Base-by-base conservation (phyloP, 2,329 filamentous ascomycete genomes). In the Fusarium concolor region DNA sequence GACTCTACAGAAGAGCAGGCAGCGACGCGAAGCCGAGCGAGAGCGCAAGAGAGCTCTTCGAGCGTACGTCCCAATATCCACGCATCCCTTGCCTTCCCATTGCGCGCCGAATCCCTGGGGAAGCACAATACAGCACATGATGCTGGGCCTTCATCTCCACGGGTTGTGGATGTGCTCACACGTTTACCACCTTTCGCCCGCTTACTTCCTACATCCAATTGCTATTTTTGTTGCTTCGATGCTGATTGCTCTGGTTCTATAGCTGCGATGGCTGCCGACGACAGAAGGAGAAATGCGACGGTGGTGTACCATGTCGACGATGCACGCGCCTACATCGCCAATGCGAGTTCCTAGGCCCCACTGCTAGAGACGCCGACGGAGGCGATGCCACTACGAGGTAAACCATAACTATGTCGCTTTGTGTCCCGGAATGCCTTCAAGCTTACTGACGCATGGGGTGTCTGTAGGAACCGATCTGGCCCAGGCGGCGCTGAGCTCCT, bases 261-360 rank as follows among this genome's bases (percentile, higher is more conserved):
- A 86, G 85, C 60, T 87, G 85, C 70, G 84, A 86, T 71, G 82
- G 82, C 52, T 87, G 84, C 73, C 83, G 85, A 60, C 80, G 84
- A 64, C 80, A 84, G 58, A 87, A 87, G 71, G 85, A 87, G 73
- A 86, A 86, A 75, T 87, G 85, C 69, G 84, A 86, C 68, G 85
- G 85, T 45, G 85, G 84, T 49, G 78, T 85, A 18, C 85, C 85
- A 3, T 87, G 85, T 70, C 82, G 83, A 45, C 77, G 85, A 55
- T 87, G 85, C 71, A 78, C 81, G 57, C 83, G 83, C 60, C 81
- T 86, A 67, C 81, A 81, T 60, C 81, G 84, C 42, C 80, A 81
- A 68, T 86, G 85, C 73, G 79, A 83, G 59, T 86, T 86, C 66
- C 79, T 78, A 22, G 76, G 78, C 11, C 79, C 75, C 20, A 68